phyloP scores from a whole-genome alignment of 257 asterid genomes.

The Handroanthus guayacan region DNA sequence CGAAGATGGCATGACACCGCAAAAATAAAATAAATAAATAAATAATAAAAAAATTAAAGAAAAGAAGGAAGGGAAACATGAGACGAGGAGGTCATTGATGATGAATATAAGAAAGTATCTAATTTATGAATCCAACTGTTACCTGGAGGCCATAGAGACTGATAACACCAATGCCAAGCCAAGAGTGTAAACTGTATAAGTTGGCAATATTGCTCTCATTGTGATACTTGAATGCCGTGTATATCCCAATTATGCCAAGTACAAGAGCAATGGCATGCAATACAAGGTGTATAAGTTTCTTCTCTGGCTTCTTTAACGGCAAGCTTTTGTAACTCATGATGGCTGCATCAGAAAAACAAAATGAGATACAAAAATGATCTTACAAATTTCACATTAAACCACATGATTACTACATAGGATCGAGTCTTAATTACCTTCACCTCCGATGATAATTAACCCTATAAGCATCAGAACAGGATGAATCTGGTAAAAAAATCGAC shows the following conservation, averaged over 20 bases:
- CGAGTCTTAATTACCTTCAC: conserved; percentile 68
- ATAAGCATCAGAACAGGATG: conserved; percentile 95
- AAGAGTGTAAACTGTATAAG: conserved; percentile 94
- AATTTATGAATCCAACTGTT: not conserved
- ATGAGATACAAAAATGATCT: not conserved
- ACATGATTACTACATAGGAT: conserved; percentile 14
- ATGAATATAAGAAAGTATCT: not conserved
- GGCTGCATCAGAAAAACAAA: conserved; percentile 58
- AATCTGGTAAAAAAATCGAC: conserved; percentile 56
- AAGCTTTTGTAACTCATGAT: conserved; percentile 84
- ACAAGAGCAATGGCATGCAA: conserved; percentile 81
- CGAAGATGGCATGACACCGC: no score
- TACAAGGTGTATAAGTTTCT: conserved; percentile 79
- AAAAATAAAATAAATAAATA: no score
- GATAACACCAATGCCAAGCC: conserved; percentile 88
- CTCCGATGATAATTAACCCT: conserved; percentile 81
- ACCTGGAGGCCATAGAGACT: conserved; percentile 94
- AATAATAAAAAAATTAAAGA: not conserved
- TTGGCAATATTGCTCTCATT: conserved; percentile 88
- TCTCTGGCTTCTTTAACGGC: conserved; percentile 77
- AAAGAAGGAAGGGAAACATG: not conserved
- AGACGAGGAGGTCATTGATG: not conserved
- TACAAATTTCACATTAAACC: not conserved
- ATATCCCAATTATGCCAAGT: conserved; percentile 88
- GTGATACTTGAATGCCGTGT: conserved; percentile 84